Percentiles rank a stretch among this genome's conserved stretches.
Conservation (phyloP, 768 basidiomycete species). For the Sporobolomyces roseus region DNA sequence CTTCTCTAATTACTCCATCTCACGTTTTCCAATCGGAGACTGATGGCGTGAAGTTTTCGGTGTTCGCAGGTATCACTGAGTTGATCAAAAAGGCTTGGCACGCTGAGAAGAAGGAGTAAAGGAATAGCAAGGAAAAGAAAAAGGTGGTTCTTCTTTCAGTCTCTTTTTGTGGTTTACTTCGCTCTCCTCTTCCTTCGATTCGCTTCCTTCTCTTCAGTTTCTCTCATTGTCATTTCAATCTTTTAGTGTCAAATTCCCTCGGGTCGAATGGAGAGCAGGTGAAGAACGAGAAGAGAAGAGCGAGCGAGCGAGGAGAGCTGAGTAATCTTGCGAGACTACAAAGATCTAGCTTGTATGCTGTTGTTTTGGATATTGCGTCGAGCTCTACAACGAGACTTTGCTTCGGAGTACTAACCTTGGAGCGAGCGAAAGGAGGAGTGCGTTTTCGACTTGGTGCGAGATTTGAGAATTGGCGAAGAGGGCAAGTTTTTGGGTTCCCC, state of each 20-base stretch:
- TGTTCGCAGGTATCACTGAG: slow-evolving; percentile 71
- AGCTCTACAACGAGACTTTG: too few species aligned
- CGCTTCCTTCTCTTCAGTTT: neutral
- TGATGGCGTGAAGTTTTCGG: slow-evolving; percentile 37
- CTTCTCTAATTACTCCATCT: neutral
- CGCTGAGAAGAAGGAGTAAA: slow-evolving; percentile 25
- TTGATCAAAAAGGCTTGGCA: slow-evolving; percentile 73
- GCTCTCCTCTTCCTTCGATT: neutral
- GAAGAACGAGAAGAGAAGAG: neutral
- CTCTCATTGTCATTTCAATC: neutral
- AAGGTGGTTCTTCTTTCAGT: neutral
- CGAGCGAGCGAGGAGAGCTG: too few species aligned
- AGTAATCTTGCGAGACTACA: too few species aligned
- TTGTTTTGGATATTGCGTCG: too few species aligned
- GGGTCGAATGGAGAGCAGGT: neutral
- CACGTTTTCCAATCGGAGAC: neutral
- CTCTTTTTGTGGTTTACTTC: neutral
- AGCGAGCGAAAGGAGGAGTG: too few species aligned
- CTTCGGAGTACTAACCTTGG: too few species aligned
- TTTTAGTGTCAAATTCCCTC: neutral
- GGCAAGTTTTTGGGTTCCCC: too few species aligned
- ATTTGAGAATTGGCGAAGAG: too few species aligned
- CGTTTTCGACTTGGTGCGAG: too few species aligned
- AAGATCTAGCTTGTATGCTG: too few species aligned
- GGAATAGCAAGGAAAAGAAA: too few species aligned